phyloP scores from a whole-genome alignment of 176 grass and related monocot genomes.

The Ensete glaucum region DNA sequence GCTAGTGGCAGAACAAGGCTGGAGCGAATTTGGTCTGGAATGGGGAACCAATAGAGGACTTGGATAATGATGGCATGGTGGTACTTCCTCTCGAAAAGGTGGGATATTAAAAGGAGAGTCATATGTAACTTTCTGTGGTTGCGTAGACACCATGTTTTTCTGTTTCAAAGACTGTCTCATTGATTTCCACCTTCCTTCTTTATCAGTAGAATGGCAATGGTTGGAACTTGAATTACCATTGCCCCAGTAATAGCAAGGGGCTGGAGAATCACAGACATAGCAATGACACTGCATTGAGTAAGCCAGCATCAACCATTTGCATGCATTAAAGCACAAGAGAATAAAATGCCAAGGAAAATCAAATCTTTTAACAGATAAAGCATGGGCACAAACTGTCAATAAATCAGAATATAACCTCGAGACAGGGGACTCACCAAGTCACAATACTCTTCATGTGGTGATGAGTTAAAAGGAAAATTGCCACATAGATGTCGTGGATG shows the following conservation, averaged over 20 bases:
- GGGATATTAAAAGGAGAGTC: neutral
- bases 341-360: neutral
- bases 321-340: neutral
- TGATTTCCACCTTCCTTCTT: constrained; percentile 46
- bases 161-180: constrained; percentile 46
- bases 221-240: constrained; percentile 26
- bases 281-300: constrained; percentile 90
- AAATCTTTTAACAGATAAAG: too few species aligned
- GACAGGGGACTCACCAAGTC: constrained; percentile 44
- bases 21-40: constrained; percentile 12
- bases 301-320: constrained; percentile 14
- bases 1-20: constrained; percentile 2
- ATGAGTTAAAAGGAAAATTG: constrained; percentile 66
- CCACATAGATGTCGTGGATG: constrained; percentile 86
- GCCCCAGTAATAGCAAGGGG: constrained; percentile 84
- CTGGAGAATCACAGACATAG: constrained; percentile 74
- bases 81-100: neutral
- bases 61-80: neutral
- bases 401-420: neutral
- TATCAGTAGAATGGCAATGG: constrained; percentile 90
- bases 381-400: neutral
- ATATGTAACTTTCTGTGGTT: constrained; percentile 30
- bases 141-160: constrained; percentile 21
- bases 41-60: neutral
- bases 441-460: constrained; percentile 67